Evolutionary conservation across 2,329 filamentous ascomycete genomes (phyloP), one percentile per base, ranked within the genome.

Genomic region (Calonectria naviculata): DNA sequence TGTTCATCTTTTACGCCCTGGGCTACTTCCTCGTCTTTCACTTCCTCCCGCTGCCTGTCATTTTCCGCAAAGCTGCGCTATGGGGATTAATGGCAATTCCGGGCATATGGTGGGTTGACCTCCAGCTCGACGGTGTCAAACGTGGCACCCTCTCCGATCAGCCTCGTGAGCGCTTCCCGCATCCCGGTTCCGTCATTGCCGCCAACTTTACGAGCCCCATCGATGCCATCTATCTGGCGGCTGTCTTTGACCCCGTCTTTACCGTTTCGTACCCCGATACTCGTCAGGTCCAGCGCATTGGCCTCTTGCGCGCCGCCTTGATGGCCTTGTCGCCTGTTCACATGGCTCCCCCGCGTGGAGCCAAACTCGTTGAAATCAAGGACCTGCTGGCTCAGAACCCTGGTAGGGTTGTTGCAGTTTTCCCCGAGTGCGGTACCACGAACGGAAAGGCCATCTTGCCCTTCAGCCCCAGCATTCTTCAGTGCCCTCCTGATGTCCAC

Each of bases 111-210:
- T 98, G 96, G 96, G 93, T 98, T 68, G 97, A 99, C 83, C 87
- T 99, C n/a, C 96, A 98, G 83, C 94, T 99, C 75, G 97, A 99
- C 82, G 96, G 96, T 70, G 97, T 99, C 65, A 95, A 94, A 84
- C 94, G 95, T 85, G 97, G 97, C 85, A 95, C 93, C 29, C 87
- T 97, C 36, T 92, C 93, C 56, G 92, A 93, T 79, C 92, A 95
- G 78, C 92, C 93, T 44, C 86, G 88, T 68, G 87, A 92, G 71
- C 91, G 94, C 46, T 90, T 98, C 21, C 97, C 97, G 1, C 90
- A 93, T 67, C 90, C 93, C 5, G 91, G 93, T 56, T 93, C 93
- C 67, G 88, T 99, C 76, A 97, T 99, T 78, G 95, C 95, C 60
- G 93, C 94, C 63, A 97, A 95, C 72, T 97, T 95, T 81, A 98